Evolutionary conservation across 1,139 yeast genomes (phyloP).

Genomic region (Kodamaea alishanica): DNA sequence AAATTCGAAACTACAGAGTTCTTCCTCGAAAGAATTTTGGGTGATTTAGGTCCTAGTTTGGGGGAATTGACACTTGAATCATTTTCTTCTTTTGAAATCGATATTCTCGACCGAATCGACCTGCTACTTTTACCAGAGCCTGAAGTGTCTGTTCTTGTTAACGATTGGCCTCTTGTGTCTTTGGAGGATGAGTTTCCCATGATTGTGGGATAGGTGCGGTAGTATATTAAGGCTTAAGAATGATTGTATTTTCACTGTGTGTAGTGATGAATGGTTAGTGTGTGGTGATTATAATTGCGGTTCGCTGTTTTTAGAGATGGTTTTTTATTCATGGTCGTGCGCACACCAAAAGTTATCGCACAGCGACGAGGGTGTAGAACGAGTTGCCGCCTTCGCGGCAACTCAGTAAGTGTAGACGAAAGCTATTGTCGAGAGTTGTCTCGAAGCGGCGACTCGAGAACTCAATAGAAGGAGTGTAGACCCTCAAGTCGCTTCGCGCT

Average conservation of each 20-base stretch:
- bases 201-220: conserved; percentile 1
- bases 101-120: conserved; percentile 44
- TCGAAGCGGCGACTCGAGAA: too few species aligned
- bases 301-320: not conserved
- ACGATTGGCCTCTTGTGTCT: conserved; percentile 35
- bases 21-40: conserved; percentile 37
- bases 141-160: conserved; percentile 53
- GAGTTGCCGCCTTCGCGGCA: too few species aligned
- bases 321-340: conserved; percentile 1
- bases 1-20: conserved; percentile 24
- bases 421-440: too few species aligned
- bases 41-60: conserved; percentile 27
- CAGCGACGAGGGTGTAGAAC: too few species aligned
- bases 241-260: not conserved
- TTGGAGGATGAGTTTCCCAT: conserved; percentile 50
- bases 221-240: not conserved
- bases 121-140: conserved; percentile 49
- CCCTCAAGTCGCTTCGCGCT: too few species aligned
- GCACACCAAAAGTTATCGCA: not conserved
- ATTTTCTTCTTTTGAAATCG: conserved; percentile 33
- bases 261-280: not conserved
- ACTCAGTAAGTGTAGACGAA: too few species aligned
- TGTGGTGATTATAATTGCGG: not conserved
- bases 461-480: too few species aligned
- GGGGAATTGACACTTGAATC: conserved; percentile 14